Conservation (phyloP, 495 filamentous ascomycete species). For the Trichoderma asperelloides region DNA sequence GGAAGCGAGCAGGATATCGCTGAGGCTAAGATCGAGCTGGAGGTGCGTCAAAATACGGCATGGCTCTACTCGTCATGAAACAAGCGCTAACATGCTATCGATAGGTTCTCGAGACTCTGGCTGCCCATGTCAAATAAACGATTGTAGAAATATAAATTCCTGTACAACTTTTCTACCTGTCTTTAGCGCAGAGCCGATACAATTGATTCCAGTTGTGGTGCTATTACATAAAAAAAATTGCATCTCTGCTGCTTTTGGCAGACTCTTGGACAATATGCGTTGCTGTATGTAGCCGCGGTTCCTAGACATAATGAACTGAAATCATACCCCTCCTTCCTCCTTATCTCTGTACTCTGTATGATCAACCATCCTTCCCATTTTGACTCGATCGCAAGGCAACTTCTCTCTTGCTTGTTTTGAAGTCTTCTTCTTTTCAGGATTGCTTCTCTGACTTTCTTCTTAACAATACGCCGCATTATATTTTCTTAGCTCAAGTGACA, state of each 20-base stretch:
- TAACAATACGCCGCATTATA: background rate
- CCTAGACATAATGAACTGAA: constrained; percentile 13
- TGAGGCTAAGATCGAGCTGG: constrained; percentile 96
- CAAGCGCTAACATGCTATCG: background rate
- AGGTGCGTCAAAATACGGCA: constrained; percentile 47
- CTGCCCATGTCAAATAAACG: constrained; percentile 8
- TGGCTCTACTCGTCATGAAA: constrained; percentile 9
- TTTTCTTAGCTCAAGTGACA: background rate
- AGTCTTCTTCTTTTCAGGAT: background rate
- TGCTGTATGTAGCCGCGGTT: constrained; percentile 8
- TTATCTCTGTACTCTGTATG: constrained; percentile 24
- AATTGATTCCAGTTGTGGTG: background rate
- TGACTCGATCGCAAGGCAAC: background rate
- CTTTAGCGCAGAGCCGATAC: constrained; percentile 55
- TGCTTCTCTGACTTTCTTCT: background rate
- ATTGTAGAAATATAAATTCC: background rate
- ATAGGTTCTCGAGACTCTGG: constrained; percentile 27
- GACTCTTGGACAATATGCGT: constrained; percentile 59
- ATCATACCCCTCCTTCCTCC: background rate
- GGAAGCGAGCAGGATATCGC: constrained; percentile 97
- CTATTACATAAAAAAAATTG: background rate
- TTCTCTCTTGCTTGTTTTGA: background rate
- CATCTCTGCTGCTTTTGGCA: constrained; percentile 37
- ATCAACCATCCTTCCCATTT: constrained; percentile 16
- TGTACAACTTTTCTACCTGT: constrained; percentile 18